Conservation (phyloP, 208 protist genomes). For the Trypanosoma brucei region DNA sequence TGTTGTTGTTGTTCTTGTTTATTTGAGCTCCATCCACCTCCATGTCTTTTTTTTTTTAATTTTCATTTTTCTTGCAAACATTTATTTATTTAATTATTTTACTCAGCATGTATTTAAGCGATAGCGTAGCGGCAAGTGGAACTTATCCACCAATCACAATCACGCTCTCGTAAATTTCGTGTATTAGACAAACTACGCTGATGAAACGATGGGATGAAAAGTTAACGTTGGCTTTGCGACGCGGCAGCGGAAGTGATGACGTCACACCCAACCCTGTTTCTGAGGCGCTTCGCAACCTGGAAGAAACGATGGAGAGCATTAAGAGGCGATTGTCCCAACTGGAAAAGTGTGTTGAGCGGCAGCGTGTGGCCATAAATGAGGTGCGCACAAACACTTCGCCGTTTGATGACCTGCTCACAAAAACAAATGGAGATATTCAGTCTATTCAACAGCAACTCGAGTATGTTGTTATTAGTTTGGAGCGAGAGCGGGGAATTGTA, state of each 20-base stretch:
- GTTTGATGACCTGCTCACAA: constrained; percentile 61
- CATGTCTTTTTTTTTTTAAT: too few species aligned
- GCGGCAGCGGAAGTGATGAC: not conserved
- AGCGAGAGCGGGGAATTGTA: constrained; percentile 69
- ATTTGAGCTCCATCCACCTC: too few species aligned
- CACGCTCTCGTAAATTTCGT: too few species aligned
- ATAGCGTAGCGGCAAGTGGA: too few species aligned
- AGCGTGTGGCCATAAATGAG: constrained; percentile 42
- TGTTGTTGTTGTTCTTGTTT: too few species aligned
- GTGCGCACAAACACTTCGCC: constrained; percentile 37
- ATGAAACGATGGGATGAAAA: constrained; percentile 18
- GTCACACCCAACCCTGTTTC: not conserved
- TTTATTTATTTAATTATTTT: too few species aligned
- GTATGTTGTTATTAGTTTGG: constrained; percentile 71
- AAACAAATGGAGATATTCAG: constrained; percentile 62
- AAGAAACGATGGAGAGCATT: constrained; percentile 9
- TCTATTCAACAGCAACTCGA: constrained; percentile 84
- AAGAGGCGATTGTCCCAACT: constrained; percentile 20
- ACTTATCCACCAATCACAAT: too few species aligned
- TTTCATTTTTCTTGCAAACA: too few species aligned
- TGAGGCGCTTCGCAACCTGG: constrained; percentile 3
- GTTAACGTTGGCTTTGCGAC: too few species aligned
- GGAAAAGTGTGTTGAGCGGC: constrained; percentile 34
- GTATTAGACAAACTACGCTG: not conserved
- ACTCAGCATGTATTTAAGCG: too few species aligned